Evolutionary conservation across 352 stramenopile genomes (phyloP).

Genomic region (Thalassiosira mediterranea): DNA sequence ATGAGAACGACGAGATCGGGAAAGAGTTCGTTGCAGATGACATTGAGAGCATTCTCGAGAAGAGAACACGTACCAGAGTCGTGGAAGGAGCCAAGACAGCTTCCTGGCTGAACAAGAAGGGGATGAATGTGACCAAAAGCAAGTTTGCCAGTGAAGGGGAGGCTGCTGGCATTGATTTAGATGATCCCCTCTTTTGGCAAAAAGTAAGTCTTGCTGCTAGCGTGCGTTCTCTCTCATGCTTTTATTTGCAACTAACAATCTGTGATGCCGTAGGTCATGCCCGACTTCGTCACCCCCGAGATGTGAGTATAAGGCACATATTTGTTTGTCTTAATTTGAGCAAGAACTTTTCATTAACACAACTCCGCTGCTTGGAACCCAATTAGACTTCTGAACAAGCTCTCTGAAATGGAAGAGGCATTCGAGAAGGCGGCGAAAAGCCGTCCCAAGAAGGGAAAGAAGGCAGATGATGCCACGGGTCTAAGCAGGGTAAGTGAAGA

Average conservation of each 20-base stretch:
- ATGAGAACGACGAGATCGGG: conserved; percentile 95
- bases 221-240: too few species aligned
- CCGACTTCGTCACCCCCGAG: conserved; percentile 85
- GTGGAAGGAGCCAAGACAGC: conserved; percentile 85
- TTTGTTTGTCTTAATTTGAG: neutral
- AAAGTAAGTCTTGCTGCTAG: conserved; percentile 84
- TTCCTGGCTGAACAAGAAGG: conserved; percentile 84
- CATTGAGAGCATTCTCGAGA: conserved; percentile 97
- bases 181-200: conserved; percentile 99
- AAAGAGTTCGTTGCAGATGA: conserved; percentile 97
- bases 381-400: conserved; percentile 53
- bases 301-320: conserved; percentile 41
- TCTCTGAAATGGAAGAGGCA: conserved; percentile 50
- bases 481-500: conserved; percentile 53
- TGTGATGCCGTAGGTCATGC: conserved; percentile 86
- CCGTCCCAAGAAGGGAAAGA: conserved; percentile 25
- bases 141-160: conserved; percentile 78
- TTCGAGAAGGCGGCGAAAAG: conserved; percentile 54
- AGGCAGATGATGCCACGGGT: conserved; percentile 19
- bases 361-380: neutral
- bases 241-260: too few species aligned
- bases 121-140: conserved; percentile 83
- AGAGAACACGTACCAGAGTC: conserved; percentile 81
- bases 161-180: conserved; percentile 88
- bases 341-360: neutral